Conservation (phyloP, 768 basidiomycete genomes). For the Hericium coralloides region DNA sequence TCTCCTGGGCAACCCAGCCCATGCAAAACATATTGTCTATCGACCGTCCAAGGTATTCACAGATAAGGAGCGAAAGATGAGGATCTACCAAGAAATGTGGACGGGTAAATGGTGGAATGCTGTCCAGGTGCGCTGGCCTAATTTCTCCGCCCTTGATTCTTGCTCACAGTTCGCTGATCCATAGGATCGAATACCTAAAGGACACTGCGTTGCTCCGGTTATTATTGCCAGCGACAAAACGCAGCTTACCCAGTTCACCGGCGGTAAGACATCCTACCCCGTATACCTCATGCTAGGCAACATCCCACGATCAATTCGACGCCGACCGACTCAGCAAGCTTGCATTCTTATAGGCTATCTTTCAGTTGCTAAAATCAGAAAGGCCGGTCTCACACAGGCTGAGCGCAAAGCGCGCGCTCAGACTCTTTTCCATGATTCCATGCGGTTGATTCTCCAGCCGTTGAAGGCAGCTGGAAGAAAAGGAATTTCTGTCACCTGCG, state of each 20-base stretch:
- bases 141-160: too few species aligned
- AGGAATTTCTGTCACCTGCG: constrained; percentile 13
- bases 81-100: constrained; percentile 8
- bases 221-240: constrained; percentile 16
- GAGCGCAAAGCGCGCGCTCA: background rate
- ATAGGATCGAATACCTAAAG: background rate
- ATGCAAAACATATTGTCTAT: constrained; percentile 4
- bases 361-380: constrained; percentile 10
- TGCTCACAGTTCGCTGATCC: too few species aligned
- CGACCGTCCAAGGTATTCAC: constrained; percentile 1
- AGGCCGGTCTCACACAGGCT: background rate
- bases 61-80: background rate
- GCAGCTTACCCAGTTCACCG: constrained; percentile 12
- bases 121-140: constrained; percentile 3
- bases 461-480: constrained; percentile 9
- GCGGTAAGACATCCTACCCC: constrained; percentile 18
- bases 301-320: constrained; percentile 14
- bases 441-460: constrained; percentile 9
- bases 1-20: constrained; percentile 9
- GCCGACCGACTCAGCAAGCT: constrained; percentile 10
- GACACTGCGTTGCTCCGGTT: constrained; percentile 11
- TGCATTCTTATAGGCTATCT: constrained; percentile 19
- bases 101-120: constrained; percentile 11
- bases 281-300: constrained; percentile 23
- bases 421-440: constrained; percentile 14